Percentiles rank a stretch among this genome's conserved stretches.
phyloP scores from a whole-genome alignment of 73 alveolate genomes.

The Urostyla sp. region DNA sequence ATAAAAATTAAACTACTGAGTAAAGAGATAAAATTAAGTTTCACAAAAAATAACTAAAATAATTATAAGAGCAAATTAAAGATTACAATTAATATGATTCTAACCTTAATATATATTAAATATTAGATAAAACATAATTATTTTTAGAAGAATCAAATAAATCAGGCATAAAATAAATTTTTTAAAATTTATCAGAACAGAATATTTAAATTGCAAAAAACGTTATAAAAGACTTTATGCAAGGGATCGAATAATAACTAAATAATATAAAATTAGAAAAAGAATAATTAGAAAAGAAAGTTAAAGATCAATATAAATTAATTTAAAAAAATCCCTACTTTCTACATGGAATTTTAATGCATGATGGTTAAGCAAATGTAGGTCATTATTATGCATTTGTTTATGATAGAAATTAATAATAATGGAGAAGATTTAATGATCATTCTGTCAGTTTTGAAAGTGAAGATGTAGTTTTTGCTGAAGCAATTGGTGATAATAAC shows the following conservation, averaged over 20 bases:
- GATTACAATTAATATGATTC: not conserved
- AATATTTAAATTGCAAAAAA: not conserved
- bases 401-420: conserved; percentile 51
- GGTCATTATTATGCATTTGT: conserved; percentile 83
- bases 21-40: conserved; percentile 5
- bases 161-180: not conserved
- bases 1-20: conserved; percentile 21
- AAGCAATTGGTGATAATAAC: conserved; percentile 76
- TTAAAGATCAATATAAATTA: conserved; percentile 1
- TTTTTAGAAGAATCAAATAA: not conserved
- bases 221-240: not conserved
- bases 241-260: not conserved
- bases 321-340: conserved; percentile 49
- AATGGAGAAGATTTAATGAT: conserved; percentile 79
- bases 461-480: conserved; percentile 66
- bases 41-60: not conserved
- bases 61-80: not conserved
- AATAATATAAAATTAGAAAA: not conserved
- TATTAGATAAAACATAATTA: not conserved
- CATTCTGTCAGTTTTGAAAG: conserved; percentile 56
- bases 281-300: not conserved
- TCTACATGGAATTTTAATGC: conserved; percentile 76
- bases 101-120: conserved; percentile 22
- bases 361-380: conserved; percentile 83
- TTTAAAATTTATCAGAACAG: not conserved